Evolutionary conservation across 1,139 yeast genomes (phyloP), one percentile per base, ranked within the genome.

Genomic region (Saccharomyces hybrid): DNA sequence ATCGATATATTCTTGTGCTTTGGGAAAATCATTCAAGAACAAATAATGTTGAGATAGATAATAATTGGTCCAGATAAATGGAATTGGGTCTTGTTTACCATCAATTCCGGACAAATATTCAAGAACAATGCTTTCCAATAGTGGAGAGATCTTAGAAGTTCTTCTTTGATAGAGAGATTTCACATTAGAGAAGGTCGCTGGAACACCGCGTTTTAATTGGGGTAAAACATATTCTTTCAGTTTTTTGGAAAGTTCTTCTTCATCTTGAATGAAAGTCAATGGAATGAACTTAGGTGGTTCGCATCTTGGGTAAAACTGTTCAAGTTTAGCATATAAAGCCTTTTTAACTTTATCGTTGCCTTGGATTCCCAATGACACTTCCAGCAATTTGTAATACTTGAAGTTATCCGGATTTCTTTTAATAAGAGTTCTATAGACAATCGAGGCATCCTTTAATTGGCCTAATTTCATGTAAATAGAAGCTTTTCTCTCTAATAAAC

Each of bases 401-500:
- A 76, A 75, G 63, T 87, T 81, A 64, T 91, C 97, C 0, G 98
- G 96, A 69, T 91, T 93, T 66, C 97, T 83, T 68, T 86, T 83
- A 56, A 93, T 76, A 58, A 93, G 75, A 55, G 78, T 74, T 68
- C 96, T 81, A 67, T 85, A 88, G 48, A 82, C 77, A 46, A 78
- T 63, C 26, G 88, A 82, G 0, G 97, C 95, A 54, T 86, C 90
- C 57, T 79, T 75, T 20, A 61, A 53, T 27, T 70, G 64, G 2
- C 77, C 79, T 50, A 80, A 63, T 50, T 75, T 75, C 64, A 77
- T 68, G 51, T 75, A 69, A 63, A 86, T 83, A 57, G 78, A 74
- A 7, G 91, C 97, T 58, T 80, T 79, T 66, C 79, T 78, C 69
- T 90, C 96, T 65, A 81, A 69, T 54, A 81, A 77, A 7, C 85